Base-by-base conservation (phyloP, 2,329 filamentous ascomycete genomes). In the Ascochyta koolunga region DNA sequence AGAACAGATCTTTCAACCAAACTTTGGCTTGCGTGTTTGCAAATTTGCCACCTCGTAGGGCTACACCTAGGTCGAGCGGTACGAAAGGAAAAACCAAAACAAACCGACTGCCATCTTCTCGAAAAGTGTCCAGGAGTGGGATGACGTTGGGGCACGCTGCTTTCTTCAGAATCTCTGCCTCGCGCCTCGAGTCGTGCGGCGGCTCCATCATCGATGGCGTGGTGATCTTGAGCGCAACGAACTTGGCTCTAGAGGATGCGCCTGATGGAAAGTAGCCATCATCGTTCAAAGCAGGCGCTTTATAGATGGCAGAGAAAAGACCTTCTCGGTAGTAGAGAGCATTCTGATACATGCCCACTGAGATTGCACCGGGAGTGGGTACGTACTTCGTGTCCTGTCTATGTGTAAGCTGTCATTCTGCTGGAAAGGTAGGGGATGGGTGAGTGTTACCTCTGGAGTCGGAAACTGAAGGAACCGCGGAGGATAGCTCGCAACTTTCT, bases 81-180 rank as follows among this genome's bases (percentile, higher is more conserved):
- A 93, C 84, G 73, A 89, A 97, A 0, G 95, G 95, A 58, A 97
- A 96, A 1, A 89, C 89, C 6, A 98, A 80, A 19, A 96, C 86
- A 47, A 96, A 85, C 38, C 84, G 84, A 52, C 89, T 86, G 39
- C 86, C 85, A 55, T 93, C 84, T 54, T 88, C 81, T 10, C 77
- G 77, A 64, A 96, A 93, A 0, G 86, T 86, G 35, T 91, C 86
- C 5, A 92, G 73, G 4, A 99, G 80, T 0, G 84, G 79, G 50
- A 98, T 81, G 44, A 89, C 79, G 43, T 80, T 83, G 51, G 82
- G 78, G 36, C 81, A 82, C 22, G 79, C 80, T 15, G 90, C 79
- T 10, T 79, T 75, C 24, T 74, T 73, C 2, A 99, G 81, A 40
- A 98, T 87, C 60, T 87, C 86, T 46, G 87, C 87, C 78, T 99